Evolutionary conservation across 306 rosid species (phyloP).

Genomic region (Glycyrrhiza uralensis): DNA sequence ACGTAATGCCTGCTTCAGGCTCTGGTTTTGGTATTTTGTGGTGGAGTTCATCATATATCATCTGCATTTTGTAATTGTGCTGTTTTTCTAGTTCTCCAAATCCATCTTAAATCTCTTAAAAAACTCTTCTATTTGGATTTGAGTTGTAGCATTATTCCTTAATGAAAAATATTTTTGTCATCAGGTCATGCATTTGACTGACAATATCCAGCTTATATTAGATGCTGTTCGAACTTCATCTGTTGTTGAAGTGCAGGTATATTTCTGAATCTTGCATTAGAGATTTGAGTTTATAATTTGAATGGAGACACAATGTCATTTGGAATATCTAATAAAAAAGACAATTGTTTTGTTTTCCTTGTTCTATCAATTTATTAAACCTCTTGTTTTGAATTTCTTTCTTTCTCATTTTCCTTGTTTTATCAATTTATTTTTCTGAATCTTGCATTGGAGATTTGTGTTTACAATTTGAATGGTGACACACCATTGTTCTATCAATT

Average conservation of each 20-base stretch:
- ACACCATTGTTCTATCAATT: neutral
- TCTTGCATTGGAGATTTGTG: neutral
- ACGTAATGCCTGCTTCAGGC: neutral
- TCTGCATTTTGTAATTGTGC: neutral
- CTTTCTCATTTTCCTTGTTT: neutral
- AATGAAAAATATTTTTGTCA: neutral
- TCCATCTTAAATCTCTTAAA: neutral
- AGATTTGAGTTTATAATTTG: neutral
- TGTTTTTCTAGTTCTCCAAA: neutral
- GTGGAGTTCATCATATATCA: neutral
- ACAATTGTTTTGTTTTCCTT: neutral
- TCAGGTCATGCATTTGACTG: slow-evolving; percentile 73
- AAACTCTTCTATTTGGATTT: neutral
- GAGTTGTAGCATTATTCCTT: slow-evolving; percentile 7
- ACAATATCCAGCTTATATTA: slow-evolving; percentile 57
- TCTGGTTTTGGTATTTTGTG: neutral
- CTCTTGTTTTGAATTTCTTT: slow-evolving; percentile 2
- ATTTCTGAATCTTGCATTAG: slow-evolving; percentile 5
- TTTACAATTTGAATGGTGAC: neutral
- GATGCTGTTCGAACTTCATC: slow-evolving; percentile 62
- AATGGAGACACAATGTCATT: neutral
- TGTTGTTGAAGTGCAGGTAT: slow-evolving; percentile 70
- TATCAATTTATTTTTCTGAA: slow-evolving; percentile 12
- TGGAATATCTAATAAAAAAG: neutral
- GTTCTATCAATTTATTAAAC: neutral